phyloP scores from a whole-genome alignment of 169 alveolate species.

The Plasmodium ovale region DNA sequence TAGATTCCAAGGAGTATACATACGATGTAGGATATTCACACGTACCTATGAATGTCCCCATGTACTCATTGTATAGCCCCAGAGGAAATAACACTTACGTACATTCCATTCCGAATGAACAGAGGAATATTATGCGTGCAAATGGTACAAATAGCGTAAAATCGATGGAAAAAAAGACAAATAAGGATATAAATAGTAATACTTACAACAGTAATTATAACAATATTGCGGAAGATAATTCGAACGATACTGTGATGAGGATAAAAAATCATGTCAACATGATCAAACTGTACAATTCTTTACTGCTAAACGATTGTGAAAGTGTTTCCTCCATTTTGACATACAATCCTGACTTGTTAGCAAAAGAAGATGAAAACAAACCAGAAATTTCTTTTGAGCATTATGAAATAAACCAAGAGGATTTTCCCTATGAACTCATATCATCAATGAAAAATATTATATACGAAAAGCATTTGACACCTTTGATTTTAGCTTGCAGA shows the following conservation, averaged over 20 bases:
- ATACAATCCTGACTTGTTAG: conserved; percentile 39
- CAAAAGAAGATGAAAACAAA: conserved; percentile 41
- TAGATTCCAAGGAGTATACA: conserved; percentile 1
- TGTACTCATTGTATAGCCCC: background rate
- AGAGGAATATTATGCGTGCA: background rate
- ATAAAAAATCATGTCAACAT: conserved; percentile 44
- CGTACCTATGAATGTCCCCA: background rate
- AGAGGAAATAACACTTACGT: background rate
- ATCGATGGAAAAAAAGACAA: conserved; percentile 8
- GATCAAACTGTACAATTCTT: conserved; percentile 62
- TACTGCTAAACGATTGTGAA: conserved; percentile 53
- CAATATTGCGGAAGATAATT: conserved; percentile 10
- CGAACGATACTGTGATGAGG: conserved; percentile 24
- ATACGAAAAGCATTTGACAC: conserved; percentile 79
- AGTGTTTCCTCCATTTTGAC: conserved; percentile 37
- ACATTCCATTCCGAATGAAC: conserved; percentile 23
- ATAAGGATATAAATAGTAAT: background rate
- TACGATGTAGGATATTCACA: background rate
- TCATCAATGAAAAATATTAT: conserved; percentile 68
- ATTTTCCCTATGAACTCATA: conserved; percentile 46
- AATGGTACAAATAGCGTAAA: conserved; percentile 22
- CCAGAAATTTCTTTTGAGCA: conserved; percentile 65
- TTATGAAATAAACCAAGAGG: conserved; percentile 49
- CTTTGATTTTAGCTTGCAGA: conserved; percentile 84
- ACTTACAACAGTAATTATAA: background rate